Conservation (phyloP, 768 basidiomycete genomes). For the Rhodosporidiobolus odoratus region DNA sequence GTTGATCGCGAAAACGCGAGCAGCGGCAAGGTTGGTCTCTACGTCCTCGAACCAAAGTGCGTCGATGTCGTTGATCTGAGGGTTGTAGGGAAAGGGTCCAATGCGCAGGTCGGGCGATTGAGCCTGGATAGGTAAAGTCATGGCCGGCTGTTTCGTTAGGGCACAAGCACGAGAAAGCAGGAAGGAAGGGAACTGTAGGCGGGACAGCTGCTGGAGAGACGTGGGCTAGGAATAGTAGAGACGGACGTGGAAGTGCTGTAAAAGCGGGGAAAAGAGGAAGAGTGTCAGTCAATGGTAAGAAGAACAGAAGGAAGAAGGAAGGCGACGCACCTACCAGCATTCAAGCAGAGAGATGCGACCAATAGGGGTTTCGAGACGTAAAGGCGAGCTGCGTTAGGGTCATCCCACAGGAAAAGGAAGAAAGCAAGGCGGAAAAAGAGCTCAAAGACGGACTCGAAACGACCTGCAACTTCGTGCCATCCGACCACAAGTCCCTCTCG, state of each 20-base stretch:
- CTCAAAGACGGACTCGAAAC: background rate
- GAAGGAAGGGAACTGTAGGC: too few species aligned
- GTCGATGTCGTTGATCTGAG: background rate
- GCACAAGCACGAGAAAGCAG: too few species aligned
- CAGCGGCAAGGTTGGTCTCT: background rate
- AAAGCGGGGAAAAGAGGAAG: background rate
- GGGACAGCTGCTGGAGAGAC: too few species aligned
- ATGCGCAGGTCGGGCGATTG: too few species aligned
- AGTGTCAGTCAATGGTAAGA: background rate
- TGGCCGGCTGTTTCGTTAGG: too few species aligned
- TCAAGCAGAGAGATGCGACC: slow-evolving; percentile 3
- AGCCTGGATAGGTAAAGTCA: too few species aligned
- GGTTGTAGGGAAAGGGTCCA: slow-evolving; percentile 8
- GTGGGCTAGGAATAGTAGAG: background rate
- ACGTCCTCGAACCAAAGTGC: background rate
- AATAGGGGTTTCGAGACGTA: background rate
- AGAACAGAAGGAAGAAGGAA: background rate
- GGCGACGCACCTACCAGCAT: background rate
- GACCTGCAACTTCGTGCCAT: background rate
- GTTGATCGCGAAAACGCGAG: background rate
- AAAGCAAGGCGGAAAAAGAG: background rate
- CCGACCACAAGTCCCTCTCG: slow-evolving; percentile 4
- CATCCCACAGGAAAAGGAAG: background rate
- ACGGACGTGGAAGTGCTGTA: slow-evolving; percentile 5
- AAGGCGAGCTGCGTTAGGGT: too few species aligned